Conservation (phyloP, 306 rosid genomes). For the Macrotyloma uniflorum region DNA sequence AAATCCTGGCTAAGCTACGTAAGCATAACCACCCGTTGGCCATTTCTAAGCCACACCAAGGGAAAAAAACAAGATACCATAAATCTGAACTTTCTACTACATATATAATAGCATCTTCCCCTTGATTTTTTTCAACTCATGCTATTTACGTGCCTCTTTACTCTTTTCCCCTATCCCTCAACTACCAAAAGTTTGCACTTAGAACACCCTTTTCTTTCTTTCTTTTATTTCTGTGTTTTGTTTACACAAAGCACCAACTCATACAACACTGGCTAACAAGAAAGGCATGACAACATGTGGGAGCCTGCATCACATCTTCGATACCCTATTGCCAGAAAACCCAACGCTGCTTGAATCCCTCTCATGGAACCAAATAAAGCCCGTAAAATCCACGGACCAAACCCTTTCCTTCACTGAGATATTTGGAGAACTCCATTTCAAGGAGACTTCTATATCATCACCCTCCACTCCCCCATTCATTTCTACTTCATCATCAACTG, state of each 20-base stretch:
- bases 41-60: constrained; percentile 35
- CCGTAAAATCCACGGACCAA: constrained; percentile 40
- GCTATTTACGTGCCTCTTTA: constrained; percentile 48
- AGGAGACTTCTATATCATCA: constrained; percentile 45
- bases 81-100: constrained; percentile 41
- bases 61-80: background rate
- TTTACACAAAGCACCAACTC: constrained; percentile 4
- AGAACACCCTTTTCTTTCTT: background rate
- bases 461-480: background rate
- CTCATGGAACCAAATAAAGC: constrained; percentile 65
- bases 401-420: constrained; percentile 70
- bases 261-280: constrained; percentile 19
- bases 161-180: constrained; percentile 35
- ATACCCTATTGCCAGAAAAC: constrained; percentile 64
- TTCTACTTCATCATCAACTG: constrained; percentile 6
- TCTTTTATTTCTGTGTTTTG: background rate
- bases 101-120: constrained; percentile 45
- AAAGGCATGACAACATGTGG: constrained; percentile 75
- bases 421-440: constrained; percentile 87
- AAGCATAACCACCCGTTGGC: constrained; percentile 46
- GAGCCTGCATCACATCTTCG: constrained; percentile 74
- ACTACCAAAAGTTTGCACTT: constrained; percentile 35
- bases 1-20: constrained; percentile 44
- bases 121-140: constrained; percentile 52
- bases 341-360: constrained; percentile 68